Evolutionary conservation across 192 early-diverging fungal species (phyloP).

Genomic region (Coemansia sp.): DNA sequence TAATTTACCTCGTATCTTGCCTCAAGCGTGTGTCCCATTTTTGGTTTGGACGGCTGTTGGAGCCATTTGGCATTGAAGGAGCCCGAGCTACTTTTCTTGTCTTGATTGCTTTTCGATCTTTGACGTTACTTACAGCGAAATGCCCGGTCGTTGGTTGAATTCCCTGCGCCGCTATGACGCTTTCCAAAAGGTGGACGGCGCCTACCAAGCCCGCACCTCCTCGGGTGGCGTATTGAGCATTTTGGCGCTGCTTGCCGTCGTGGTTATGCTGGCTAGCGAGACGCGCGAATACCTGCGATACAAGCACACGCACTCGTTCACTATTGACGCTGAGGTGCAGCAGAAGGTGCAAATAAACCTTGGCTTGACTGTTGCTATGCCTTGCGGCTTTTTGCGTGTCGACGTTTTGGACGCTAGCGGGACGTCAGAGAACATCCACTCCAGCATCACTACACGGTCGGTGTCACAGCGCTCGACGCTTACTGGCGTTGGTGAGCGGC

Average conservation of each 20-base stretch:
- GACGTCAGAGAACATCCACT: slow-evolving; percentile 12
- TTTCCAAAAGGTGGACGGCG: slow-evolving; percentile 85
- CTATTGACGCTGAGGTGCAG: slow-evolving; percentile 69
- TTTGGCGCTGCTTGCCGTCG: slow-evolving; percentile 63
- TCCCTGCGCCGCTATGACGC: slow-evolving; percentile 61
- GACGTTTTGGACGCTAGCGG: slow-evolving; percentile 48
- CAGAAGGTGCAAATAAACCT: slow-evolving; percentile 77
- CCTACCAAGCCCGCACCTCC: slow-evolving; percentile 69
- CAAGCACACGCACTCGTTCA: slow-evolving; percentile 72
- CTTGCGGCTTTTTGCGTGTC: slow-evolving; percentile 58
- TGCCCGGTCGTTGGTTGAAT: slow-evolving; percentile 6
- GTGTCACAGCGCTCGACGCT: not conserved
- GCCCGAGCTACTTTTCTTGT: not conserved
- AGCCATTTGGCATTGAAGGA: too few relatives aligned
- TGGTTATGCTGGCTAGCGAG: slow-evolving; percentile 68
- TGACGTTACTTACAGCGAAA: not conserved
- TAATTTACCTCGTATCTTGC: not conserved
- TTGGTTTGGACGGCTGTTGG: too few relatives aligned
- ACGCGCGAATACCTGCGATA: slow-evolving; percentile 62
- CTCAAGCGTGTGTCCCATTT: too few relatives aligned
- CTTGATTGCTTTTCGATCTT: not conserved
- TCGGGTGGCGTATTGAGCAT: slow-evolving; percentile 77
- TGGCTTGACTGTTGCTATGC: slow-evolving; percentile 85
- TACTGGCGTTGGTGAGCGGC: not conserved
- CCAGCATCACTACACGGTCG: slow-evolving; percentile 2